Evolutionary conservation across 2,329 filamentous ascomycete species (phyloP), one percentile per base, ranked within the genome.

Genomic region (Fusarium citri): DNA sequence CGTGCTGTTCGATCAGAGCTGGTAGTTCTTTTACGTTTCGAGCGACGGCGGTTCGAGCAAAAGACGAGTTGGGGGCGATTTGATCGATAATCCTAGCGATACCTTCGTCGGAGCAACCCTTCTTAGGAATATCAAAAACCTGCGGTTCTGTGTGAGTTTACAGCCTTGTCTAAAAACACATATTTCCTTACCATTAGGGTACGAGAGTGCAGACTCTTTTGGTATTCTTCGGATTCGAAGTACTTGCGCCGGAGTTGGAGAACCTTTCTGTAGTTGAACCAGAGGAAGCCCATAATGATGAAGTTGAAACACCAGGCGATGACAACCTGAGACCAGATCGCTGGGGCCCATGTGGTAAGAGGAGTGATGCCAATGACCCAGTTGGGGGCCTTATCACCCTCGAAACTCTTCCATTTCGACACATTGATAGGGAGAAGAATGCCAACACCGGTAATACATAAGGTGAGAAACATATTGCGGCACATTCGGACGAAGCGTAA

Each of bases 11-110:
- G 66, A 99, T 96, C 61, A 98, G 83, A 20, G 91, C 86, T 14
- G 96, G 96, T 15, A 99, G 85, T 41, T 95, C 91, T 79, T 95
- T 97, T 67, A 98, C 94, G 74, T 98, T 98, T 68, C 96, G 89
- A 25, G 94, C 94, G 74, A 98, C 91, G 14, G 93, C 91, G 22
- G 92, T 93, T 67, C 92, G 87, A 5, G 94, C 93, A 58, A 94
- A 89, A 14, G 92, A 92, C 14, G 92, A 91, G 25, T 91, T 92
- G 2, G 93, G 93, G 26, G 91, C 92, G 41, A 96, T 87, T 64
- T 90, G 84, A 69, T 98, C 94, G 28, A 94, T 93, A 62, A 99
- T 87, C 64, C 92, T 88, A 31, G 94, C 87, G 59, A 99, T 91
- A 22, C 95, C 96, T 78, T 98, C 94, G 73, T 98, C 94, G 1